Evolutionary conservation across 495 filamentous ascomycete species (phyloP).

Genomic region (Talaromyces proteolyticus): DNA sequence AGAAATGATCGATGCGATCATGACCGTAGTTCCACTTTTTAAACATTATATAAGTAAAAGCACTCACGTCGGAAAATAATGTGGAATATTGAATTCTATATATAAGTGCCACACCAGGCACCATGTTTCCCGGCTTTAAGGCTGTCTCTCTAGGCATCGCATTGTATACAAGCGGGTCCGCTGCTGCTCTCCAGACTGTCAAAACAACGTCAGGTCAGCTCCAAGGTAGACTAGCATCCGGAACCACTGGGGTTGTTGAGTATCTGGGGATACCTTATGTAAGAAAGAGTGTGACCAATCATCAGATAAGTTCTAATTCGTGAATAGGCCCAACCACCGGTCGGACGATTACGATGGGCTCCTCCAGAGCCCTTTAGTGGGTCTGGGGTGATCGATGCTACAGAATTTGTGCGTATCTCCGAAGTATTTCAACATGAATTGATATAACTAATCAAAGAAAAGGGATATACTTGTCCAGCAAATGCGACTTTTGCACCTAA

Average conservation of each 20-base stretch:
- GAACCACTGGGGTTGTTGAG: background rate
- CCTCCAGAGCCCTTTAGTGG: background rate
- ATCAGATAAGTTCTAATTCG: background rate
- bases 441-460: background rate
- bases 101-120: too few species aligned
- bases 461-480: background rate
- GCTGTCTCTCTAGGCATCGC: too few species aligned
- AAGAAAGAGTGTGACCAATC: background rate
- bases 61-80: too few species aligned
- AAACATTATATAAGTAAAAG: too few species aligned
- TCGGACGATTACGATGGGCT: background rate
- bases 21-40: too few species aligned
- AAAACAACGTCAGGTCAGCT: background rate
- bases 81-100: too few species aligned
- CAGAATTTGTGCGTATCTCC: background rate
- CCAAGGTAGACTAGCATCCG: background rate
- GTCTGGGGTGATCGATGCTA: background rate
- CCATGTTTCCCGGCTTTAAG: too few species aligned
- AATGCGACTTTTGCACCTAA: background rate
- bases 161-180: too few species aligned
- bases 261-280: background rate
- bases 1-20: too few species aligned
- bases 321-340: background rate
- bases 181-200: background rate
- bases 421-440: background rate